Base-by-base conservation (phyloP, 805 yeast genomes). In the Myxozyma melibiosi region DNA sequence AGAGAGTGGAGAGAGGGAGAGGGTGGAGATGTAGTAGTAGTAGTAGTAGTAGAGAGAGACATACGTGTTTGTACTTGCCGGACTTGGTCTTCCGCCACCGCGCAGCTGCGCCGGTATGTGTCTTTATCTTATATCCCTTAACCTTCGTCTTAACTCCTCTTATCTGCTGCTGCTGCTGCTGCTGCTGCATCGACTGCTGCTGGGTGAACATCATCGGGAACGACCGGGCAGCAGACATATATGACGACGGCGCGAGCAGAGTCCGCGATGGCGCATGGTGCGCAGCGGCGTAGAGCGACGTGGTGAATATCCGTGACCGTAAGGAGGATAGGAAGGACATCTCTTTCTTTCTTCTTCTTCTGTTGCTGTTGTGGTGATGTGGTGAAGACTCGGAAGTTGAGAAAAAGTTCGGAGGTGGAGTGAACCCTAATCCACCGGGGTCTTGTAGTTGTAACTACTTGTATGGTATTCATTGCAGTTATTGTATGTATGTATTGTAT, bases 41-140 rank as follows among this genome's bases (percentile, higher is more conserved):
- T 7, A 46, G 18, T 14, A n/a, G n/a, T 42, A 8, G 16, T 24
- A 13, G 13, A 22, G 11, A 22, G 9, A 20, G n/a, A 57, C 62
- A 2, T 44, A 60, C 64, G 30, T 55, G 61, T 42, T 57, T 60
- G 51, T 48, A 60, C 11, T 40, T 50, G 9, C 64, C 64, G 13
- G 62, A 53, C 35, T 63, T 63, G 16, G 53, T 44, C 48, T 51
- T 49, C 14, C 31, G 57, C 55, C 57, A 60, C 16, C 64, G 58
- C 31, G 53, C 52, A 9, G 56, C 63, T 2, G 62, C 52, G 7
- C 64, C 61, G n/a, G 48, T 60, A 27, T 60, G 61, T 14, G 64
- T 53, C 59, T 60, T 60, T 45, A 60, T 48, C 44, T 60, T 60
- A 35, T 60, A 58, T 14, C 46, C 46, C 42, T 46, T 51, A 31